Base-by-base conservation (phyloP, 2,329 filamentous ascomycete genomes). In the Cercospora zeina region DNA sequence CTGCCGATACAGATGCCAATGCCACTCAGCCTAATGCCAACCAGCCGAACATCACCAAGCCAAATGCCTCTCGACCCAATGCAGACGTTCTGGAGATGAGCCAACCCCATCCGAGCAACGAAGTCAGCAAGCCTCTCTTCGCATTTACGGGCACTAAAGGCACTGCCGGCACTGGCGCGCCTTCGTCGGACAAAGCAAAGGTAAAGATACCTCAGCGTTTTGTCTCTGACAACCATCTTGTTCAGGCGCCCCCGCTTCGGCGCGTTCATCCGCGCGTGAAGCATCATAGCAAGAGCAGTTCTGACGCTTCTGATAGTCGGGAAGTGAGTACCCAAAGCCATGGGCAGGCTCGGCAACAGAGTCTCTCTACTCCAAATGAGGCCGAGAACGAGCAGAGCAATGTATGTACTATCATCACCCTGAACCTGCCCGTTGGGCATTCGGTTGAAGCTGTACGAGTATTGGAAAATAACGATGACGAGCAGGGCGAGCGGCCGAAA, bases 81-180 rank as follows among this genome's bases (percentile, higher is more conserved):
- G 61, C 31, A 33, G 34, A 54, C 13, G 45, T 63, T 14, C 47
- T 63, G n/a, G 57, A 63, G 42, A 59, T 63, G 51, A 56, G 57
- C 61, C 54, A 59, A 30, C 61, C 37, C 9, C 50, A 45, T 16
- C 51, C 49, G 21, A 37, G 39, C 56, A 55, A 47, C 42, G 61
- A 63, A 45, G n/a, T n/a, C n/a, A 59, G 54, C 50, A 59, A 27
- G 8, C 39, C 51, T 42, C 31, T 63, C 34, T 56, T 51, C 24
- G 31, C 42, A 21, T 56, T 59, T 33, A 24, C 33, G 16, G 61
- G 56, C 24, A 59, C 50, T 34, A 19, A 51, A 3, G 47, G 47
- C 33, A 39, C 19, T n/a, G 33, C 36, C 7, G 50, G 45, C 0
- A 36, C n/a, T 14, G 39, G 27, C 13, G 8, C 14, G 13, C 42